Conservation (phyloP, 805 yeast species). For the Metschnikowia drakensbergensis region DNA sequence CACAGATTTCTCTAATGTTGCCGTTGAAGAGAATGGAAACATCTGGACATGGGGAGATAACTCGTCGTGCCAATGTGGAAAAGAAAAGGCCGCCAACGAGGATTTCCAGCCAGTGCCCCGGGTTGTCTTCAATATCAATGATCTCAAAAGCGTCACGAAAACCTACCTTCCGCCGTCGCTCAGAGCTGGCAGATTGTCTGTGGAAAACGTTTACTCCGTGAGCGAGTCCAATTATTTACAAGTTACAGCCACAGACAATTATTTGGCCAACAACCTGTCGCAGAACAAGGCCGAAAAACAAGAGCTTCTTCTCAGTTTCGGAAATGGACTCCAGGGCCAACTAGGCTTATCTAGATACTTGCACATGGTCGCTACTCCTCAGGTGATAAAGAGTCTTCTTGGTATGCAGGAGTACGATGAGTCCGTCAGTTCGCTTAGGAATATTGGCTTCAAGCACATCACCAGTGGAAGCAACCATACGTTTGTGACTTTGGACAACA, state of each 20-base stretch:
- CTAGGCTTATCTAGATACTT: slow-evolving; percentile 73
- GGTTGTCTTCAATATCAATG: slow-evolving; percentile 27
- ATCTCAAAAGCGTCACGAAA: slow-evolving; percentile 30
- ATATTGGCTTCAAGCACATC: slow-evolving; percentile 37
- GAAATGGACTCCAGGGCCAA: slow-evolving; percentile 83
- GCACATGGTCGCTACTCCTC: slow-evolving; percentile 70
- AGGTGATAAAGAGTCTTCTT: slow-evolving; percentile 37
- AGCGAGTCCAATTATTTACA: slow-evolving; percentile 49
- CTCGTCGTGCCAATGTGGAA: slow-evolving; percentile 79
- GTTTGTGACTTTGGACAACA: slow-evolving; percentile 53
- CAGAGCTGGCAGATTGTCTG: slow-evolving; percentile 17
- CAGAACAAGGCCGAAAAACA: slow-evolving; percentile 5
- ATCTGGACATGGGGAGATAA: slow-evolving; percentile 89
- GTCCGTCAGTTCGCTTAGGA: background rate
- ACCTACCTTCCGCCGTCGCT: slow-evolving; percentile 13
- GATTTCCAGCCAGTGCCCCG: slow-evolving; percentile 72
- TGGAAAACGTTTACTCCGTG: slow-evolving; percentile 61
- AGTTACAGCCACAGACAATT: slow-evolving; percentile 20
- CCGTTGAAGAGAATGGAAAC: slow-evolving; percentile 59
- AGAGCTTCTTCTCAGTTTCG: slow-evolving; percentile 55
- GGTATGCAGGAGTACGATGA: slow-evolving; percentile 18
- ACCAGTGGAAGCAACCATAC: slow-evolving; percentile 64
- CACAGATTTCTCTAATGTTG: slow-evolving; percentile 72
- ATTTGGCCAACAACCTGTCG: slow-evolving; percentile 11
- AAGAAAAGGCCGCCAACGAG: slow-evolving; percentile 58